Evolutionary conservation across 2,329 filamentous ascomycete species (phyloP), one percentile per base, ranked within the genome.

Genomic region (Colletotrichum scovillei): DNA sequence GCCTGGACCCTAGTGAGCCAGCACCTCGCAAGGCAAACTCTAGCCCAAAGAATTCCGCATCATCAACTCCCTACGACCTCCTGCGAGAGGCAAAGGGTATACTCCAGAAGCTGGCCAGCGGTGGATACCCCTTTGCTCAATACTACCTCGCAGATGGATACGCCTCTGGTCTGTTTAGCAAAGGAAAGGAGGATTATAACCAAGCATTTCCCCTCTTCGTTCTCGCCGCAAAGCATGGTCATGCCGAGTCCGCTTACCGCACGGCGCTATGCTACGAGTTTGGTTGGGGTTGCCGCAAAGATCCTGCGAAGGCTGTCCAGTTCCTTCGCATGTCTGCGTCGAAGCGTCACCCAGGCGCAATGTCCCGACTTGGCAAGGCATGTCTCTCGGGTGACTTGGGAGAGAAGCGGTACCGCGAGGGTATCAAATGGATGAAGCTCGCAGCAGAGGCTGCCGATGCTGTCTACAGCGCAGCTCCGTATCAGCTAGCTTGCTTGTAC

Each of bases 101-200:
- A 78, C 86, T 99, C 57, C 94, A 97, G 83, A 93, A 92, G 75
- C 88, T 98, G 64, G 89, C 95, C 22, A 96, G 95, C 83, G 92
- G 92, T 71, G 95, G 95, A 58, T 98, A 98, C 81, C 97, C 97
- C 1, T 98, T 98, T 82, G 97, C 97, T 4, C 97, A 99, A 82
- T 99, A 99, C 84, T 98, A 98, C 81, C 91, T 99, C 14, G 97
- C 92, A 24, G 97, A 99, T 80, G 97, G 97, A 1, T 98, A 94
- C 80, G 94, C 95, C 2, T 98, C 96, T 6, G 97, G 97, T 0
- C 87, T 99, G 28, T 98, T 99, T 84, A 97, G 92, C 85, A 98
- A 98, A 82, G 94, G 95, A 74, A 97, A 96, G 80, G 92, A 95
- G 78, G 97, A 99, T 81, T 93, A 97, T 80, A 94, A 95, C 80